phyloP scores from a whole-genome alignment of 2,329 filamentous ascomycete species.

The Fusarium gaditjirri region DNA sequence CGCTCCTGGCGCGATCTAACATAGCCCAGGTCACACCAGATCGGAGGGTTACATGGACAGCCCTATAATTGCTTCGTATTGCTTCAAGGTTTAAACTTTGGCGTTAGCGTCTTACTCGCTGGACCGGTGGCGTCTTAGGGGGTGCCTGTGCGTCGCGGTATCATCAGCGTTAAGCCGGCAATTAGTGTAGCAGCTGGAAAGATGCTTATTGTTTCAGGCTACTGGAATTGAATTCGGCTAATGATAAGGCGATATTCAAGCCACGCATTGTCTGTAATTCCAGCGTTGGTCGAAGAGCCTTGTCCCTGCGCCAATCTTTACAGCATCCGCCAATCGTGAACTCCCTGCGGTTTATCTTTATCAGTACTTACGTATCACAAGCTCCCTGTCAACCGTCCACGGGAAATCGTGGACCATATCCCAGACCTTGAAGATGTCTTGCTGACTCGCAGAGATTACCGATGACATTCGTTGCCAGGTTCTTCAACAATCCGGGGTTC shows the following conservation, averaged over 20 bases:
- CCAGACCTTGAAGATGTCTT: not conserved
- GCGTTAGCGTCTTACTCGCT: not conserved
- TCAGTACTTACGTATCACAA: not conserved
- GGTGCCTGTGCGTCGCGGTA: not conserved
- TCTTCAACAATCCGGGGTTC: not conserved
- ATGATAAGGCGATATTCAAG: not conserved
- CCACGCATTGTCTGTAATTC: not conserved
- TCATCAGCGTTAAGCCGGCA: not conserved
- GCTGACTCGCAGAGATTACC: slow-evolving; percentile 4
- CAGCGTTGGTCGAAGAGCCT: not conserved
- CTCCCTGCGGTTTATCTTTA: not conserved
- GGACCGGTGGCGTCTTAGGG: not conserved
- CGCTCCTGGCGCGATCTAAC: not conserved
- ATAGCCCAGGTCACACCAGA: not conserved
- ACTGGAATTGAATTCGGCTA: not conserved
- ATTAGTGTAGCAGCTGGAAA: not conserved
- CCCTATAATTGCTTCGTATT: not conserved
- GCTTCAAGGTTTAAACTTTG: not conserved
- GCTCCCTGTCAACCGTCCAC: not conserved
- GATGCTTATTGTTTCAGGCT: not conserved
- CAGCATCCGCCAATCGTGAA: not conserved
- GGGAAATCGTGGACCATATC: not conserved
- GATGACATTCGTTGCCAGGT: not conserved
- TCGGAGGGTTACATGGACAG: not conserved
- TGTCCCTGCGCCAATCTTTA: not conserved